Evolutionary conservation across 805 yeast genomes (phyloP), one percentile per base, ranked within the genome.

Genomic region (Ogataea ramenticola): DNA sequence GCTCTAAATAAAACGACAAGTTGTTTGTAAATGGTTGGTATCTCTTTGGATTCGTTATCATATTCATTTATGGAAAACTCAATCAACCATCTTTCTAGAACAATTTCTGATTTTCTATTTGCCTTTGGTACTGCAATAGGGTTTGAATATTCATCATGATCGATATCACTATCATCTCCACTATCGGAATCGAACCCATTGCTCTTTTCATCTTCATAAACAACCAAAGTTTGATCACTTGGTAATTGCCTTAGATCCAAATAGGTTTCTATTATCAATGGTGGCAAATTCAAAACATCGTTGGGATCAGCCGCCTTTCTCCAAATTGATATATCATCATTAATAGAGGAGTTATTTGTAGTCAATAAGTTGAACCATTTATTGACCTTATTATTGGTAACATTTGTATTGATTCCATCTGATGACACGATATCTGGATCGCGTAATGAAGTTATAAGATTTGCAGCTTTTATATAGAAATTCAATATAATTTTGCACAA

Each of bases 31-130:
- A 86, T 74, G 36, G 72, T 62, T 1, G 89, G 85, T 15, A 84
- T 68, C 43, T 86, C 93, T 20, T 70, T 71, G 3, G 64, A 47
- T 7, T 62, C 59, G 20, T 48, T 54, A 37, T 60, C 66, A 58
- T 57, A 67, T 22, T 59, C 61, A 36, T 65, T 66, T 16, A 75
- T 63, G 54, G 84, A 90, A 47, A 90, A 75, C 60, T 90, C 96
- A 30, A 93, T 66, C 21, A 88, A 70, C 99, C 99, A 93, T 46
- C 99, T 73, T 57, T 93, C 99, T 45, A 93, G 65, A 2, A 93
- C 96, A n/a, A 93, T 77, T 61, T 91, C 98, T 16, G 78, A 71
- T 54, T 84, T 84, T 54, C 75, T 78, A 3, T 74, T 69, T 14
- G 82, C 83, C 46, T 72, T 77, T 10, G 82, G 68, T 12, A 80